phyloP scores from a whole-genome alignment of 495 filamentous ascomycete species.

The Parathielavia appendiculata region DNA sequence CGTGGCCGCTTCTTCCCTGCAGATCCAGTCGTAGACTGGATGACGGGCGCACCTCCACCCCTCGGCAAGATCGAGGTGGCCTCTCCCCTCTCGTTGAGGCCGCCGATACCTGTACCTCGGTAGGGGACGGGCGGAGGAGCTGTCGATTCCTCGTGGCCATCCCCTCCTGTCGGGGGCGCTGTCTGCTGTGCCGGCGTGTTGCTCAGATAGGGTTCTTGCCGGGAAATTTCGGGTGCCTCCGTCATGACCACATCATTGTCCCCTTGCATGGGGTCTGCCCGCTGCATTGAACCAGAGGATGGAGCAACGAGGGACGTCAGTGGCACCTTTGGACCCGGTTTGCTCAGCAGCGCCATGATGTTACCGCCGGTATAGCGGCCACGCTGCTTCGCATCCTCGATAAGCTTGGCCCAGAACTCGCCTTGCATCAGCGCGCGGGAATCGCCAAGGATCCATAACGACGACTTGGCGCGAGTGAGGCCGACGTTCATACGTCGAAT shows the following conservation, averaged over 20 bases:
- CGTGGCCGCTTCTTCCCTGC: constrained; percentile 29
- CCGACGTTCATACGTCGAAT: constrained; percentile 99
- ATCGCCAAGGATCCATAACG: constrained; percentile 91
- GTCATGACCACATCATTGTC: constrained; percentile 28
- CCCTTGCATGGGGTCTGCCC: background rate
- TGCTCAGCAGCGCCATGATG: constrained; percentile 42
- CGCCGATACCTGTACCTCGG: constrained; percentile 23
- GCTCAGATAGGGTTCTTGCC: background rate
- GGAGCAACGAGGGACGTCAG: constrained; percentile 11
- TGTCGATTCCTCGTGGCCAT: background rate
- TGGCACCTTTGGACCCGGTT: constrained; percentile 26
- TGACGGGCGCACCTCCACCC: constrained; percentile 22
- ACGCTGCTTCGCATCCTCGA: constrained; percentile 69
- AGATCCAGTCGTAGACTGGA: constrained; percentile 22
- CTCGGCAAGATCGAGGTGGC: constrained; percentile 5
- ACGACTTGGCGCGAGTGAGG: constrained; percentile 90
- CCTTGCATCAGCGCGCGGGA: constrained; percentile 78
- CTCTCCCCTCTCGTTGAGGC: constrained; percentile 29
- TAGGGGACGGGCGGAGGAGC: constrained; percentile 18
- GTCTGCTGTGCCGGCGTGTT: background rate
- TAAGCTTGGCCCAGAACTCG: constrained; percentile 80
- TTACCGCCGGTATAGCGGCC: constrained; percentile 73
- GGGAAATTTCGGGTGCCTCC: constrained; percentile 13
- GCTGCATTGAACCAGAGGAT: background rate
- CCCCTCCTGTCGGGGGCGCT: background rate